Percentiles rank a stretch among this genome's conserved stretches.
Evolutionary conservation across 176 grass and related monocot species (phyloP).

Genomic region (Cenchrus americanus): DNA sequence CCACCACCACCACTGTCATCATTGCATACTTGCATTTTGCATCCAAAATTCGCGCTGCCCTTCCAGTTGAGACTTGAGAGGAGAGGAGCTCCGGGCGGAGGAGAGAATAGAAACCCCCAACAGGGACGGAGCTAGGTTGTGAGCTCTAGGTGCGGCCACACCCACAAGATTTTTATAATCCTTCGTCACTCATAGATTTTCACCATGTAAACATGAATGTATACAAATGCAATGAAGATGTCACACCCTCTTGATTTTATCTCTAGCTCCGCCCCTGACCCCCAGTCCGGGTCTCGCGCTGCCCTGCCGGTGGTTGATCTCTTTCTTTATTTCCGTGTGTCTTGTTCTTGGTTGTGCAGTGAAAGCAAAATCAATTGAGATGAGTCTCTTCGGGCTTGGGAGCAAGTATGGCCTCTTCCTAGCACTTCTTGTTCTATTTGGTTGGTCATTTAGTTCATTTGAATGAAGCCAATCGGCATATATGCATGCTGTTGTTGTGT

Average conservation of each 20-base stretch:
- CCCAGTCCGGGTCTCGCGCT: not conserved
- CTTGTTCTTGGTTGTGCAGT: slow-evolving; percentile 23
- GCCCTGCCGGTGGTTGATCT: not conserved
- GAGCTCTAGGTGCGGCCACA: no score
- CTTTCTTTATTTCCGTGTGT: not conserved
- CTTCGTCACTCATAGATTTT: no score
- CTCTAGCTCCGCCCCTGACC: no score
- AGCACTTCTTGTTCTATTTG: not conserved
- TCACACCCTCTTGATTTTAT: no score
- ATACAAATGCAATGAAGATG: no score
- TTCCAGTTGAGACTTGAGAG: not conserved
- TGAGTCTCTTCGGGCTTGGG: slow-evolving; percentile 88
- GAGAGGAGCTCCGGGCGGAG: not conserved
- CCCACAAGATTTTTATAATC: no score
- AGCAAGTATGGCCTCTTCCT: slow-evolving; percentile 63
- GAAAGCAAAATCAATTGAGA: slow-evolving; percentile 29
- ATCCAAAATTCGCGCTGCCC: not conserved
- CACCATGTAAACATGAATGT: no score
- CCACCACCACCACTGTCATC: not conserved
- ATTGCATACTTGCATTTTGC: no score
- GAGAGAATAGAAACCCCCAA: slow-evolving; percentile 29
- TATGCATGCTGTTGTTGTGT: not conserved
- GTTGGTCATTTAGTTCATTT: not conserved
- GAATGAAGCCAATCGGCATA: not conserved
- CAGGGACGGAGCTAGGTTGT: no score